Evolutionary conservation across 169 alveolate genomes (phyloP), one percentile per base, ranked within the genome.

Genomic region (Eimeria maxima): DNA sequence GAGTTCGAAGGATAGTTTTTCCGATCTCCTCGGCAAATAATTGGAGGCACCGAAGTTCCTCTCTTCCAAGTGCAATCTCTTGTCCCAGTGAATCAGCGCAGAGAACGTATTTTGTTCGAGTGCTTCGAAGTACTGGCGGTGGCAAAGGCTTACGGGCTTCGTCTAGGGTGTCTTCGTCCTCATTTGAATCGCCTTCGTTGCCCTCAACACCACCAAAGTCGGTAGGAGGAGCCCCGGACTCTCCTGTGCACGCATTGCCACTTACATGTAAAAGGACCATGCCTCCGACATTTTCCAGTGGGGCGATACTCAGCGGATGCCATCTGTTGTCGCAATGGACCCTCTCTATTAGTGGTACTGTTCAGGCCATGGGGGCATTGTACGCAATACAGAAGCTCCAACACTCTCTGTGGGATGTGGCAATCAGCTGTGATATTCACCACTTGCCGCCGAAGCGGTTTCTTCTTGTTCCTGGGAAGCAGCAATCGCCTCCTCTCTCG

Each of bases 1-100:
- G 91, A 3, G 91, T 83, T 33, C 91, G 91, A 11, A 55, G 55
- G n/a, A 83, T 50, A 14, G 91, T 60, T 57, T 29, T 53, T 18
- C 76, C 91, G 50, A 83, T 50, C 42, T 83, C 76, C 10, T 83
- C 73, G 18, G 91, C 91, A 57, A 29, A 83, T 13, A 60, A 13
- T 14, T 55, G 76, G 67, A 83, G 38, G 91, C 91, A 83, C 11
- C 27, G 55, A 38, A 83, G 55, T 2, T 55, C 71, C 29, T 60
- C 55, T 27, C 29, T 53, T 14, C n/a, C 73, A 83, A 83, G 33
- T 2, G 74, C 10, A 14, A 4, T 20, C 29, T 83, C 76, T 4
- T 83, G 76, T 83, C 91, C 91, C 29, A 83, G 91, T 3, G 91
- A 83, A 29, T 83, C 91, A 29, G 91, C 91, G 27, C 91, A 83